Base-by-base conservation (phyloP, 2,329 filamentous ascomycete species). In the Aspergillus proliferans region DNA sequence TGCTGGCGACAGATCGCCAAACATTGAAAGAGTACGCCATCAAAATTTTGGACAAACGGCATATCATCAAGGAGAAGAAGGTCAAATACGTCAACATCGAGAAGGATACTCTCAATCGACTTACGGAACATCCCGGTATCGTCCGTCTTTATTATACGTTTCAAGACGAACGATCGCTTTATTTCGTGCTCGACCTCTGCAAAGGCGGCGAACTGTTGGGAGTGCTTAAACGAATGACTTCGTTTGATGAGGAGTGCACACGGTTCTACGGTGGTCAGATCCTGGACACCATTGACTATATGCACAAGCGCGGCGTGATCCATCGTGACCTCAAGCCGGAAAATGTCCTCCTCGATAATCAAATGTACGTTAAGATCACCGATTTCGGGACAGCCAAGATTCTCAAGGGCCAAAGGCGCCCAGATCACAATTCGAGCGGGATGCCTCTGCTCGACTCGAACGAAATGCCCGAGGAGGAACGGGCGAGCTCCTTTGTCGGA, bases 81-180 rank as follows among this genome's bases (percentile, higher is more conserved):
- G 95, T 98, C 64, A 98, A 98, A 77, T 98, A 98, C 65, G 93
- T 98, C 71, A 98, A 97, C 71, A 98, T 98, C 61, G 93, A 98
- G 71, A 96, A 96, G 74, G 92, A 98, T 71, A 97, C 93, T 0
- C 77, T 98, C 48, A 98, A 98, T 66, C 85, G 93, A 54, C 76
- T 98, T 50, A 97, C 92, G 3, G 92, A 98, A 55, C 93, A 98
- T 64, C 93, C 93, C 6, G 93, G 93, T 18, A 92, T 98, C 51
- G 91, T 98, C 49, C 87, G 93, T 54, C 78, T 98, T 40, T 98
- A 97, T 71, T 98, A 98, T 71, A 98, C 93, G 1, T 98, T 98
- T 64, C 93, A 98, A 68, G 93, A 98, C 69, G 92, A 97, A 67
- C 82, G 87, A 19, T 97, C 91, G 3, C 76, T 98, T 3, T 98